These are phyloP conservation scores for Pyrus hybrid DNA, from an alignment of 331 rosid genomes.

Conservation along the genomic window DNA sequence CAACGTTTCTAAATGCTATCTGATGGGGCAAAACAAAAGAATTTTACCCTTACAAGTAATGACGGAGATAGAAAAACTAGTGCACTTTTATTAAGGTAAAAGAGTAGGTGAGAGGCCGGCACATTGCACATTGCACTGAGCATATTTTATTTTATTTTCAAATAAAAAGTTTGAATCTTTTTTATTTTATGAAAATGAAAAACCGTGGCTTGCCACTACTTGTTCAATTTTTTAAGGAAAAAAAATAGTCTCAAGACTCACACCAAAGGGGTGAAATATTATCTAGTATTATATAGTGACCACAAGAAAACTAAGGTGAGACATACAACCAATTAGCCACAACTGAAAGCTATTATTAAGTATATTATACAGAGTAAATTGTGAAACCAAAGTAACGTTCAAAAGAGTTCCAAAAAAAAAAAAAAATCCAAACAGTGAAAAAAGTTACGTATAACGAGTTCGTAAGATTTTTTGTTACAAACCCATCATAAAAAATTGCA, in stretches of 20 bases:
- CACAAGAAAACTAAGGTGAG: not conserved
- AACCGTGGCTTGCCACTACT: rapidly evolving
- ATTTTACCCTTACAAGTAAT: not conserved
- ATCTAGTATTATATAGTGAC: not conserved
- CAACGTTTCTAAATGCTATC: not conserved
- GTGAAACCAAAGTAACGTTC: not conserved
- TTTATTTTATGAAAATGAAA: no score
- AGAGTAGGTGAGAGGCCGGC: no score
- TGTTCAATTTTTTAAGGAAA: no score
- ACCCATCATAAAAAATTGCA: not conserved
- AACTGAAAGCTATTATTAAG: not conserved
- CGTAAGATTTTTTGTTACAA: not conserved
- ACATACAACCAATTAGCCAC: not conserved
- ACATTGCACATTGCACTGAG: no score
- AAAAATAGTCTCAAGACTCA: slow-evolving; percentile 27
- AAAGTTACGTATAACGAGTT: not conserved
- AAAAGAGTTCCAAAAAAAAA: not conserved
- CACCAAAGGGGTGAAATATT: not conserved
- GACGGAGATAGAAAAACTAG: no score
- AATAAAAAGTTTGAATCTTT: no score
- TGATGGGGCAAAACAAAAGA: not conserved
- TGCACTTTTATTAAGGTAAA: no score
- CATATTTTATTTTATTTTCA: no score
- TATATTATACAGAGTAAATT: no score
- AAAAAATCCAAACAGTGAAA: no score